These are phyloP conservation scores for Sclerotinia minor DNA, from an alignment of 2,329 filamentous ascomycete species.

Conservation along the genomic window DNA sequence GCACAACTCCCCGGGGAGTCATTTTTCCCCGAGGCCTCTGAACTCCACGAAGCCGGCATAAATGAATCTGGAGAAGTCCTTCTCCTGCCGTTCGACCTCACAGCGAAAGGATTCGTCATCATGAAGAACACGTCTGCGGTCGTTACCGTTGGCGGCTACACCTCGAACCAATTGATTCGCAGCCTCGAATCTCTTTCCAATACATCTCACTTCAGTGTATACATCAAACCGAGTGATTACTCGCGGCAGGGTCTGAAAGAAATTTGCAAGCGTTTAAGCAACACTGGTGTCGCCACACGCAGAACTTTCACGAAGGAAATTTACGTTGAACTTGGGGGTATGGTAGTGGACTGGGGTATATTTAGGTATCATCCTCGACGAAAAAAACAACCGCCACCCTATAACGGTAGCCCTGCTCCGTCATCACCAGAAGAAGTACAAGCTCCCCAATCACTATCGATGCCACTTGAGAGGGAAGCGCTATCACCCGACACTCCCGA, in stretches of 20 bases:
- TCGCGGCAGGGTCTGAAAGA: not conserved
- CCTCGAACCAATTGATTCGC: not conserved
- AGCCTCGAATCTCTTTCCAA: not conserved
- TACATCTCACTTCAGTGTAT: not conserved
- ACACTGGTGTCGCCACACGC: not conserved
- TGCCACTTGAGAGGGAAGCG: no score
- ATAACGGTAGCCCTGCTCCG: no score
- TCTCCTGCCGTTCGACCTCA: not conserved
- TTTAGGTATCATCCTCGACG: no score
- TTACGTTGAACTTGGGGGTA: not conserved
- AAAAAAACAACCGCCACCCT: no score
- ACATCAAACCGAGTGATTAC: not conserved
- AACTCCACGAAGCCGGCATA: constrained; percentile 2
- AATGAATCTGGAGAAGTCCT: not conserved
- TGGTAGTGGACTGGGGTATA: not conserved
- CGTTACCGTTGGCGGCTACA: not conserved
- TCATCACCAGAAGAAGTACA: not conserved
- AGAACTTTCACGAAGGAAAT: not conserved
- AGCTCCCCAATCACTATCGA: not conserved
- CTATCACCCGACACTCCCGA: not conserved
- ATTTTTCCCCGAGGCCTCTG: not conserved
- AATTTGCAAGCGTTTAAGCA: not conserved
- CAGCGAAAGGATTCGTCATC: not conserved
- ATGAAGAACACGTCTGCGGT: not conserved
- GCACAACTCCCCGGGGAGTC: not conserved